Conservation (phyloP, 495 filamentous ascomycete species). For the Tuber magnatum region DNA sequence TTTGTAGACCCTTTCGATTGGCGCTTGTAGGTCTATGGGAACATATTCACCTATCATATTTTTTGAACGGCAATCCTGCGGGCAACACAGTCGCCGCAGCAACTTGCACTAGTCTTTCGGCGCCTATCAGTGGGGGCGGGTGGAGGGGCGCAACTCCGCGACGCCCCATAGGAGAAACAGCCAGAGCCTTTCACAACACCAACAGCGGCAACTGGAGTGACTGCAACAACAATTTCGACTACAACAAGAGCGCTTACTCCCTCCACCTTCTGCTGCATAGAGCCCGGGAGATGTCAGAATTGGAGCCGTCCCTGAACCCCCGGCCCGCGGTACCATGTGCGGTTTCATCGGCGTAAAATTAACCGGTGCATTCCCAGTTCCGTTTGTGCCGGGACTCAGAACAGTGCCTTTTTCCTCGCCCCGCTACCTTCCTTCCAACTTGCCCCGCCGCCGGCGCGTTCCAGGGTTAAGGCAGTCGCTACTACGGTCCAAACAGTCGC, state of each 20-base stretch:
- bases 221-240: neutral
- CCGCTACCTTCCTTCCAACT: neutral
- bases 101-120: too few relatives aligned
- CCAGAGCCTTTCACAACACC: too few relatives aligned
- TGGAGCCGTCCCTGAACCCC: slow-evolving; percentile 30
- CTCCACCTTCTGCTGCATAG: neutral
- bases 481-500: slow-evolving; percentile 42
- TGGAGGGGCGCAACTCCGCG: slow-evolving; percentile 18
- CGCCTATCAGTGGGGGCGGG: too few relatives aligned
- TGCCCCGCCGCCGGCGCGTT: too few relatives aligned
- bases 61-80: too few relatives aligned
- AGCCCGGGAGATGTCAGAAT: slow-evolving; percentile 36
- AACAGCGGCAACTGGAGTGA: too few relatives aligned
- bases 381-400: too few relatives aligned
- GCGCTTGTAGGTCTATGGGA: too few relatives aligned
- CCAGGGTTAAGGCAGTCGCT: slow-evolving; percentile 40
- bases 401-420: neutral
- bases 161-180: slow-evolving; percentile 23
- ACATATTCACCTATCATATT: too few relatives aligned
- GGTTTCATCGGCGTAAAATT: neutral
- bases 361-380: neutral
- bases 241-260: too few relatives aligned
- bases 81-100: too few relatives aligned
- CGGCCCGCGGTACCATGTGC: slow-evolving; percentile 15
- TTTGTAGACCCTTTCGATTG: too few relatives aligned